Percentiles rank a stretch among this genome's conserved stretches.
phyloP scores from a whole-genome alignment of 805 yeast species.

The Metschnikowia shivogae region DNA sequence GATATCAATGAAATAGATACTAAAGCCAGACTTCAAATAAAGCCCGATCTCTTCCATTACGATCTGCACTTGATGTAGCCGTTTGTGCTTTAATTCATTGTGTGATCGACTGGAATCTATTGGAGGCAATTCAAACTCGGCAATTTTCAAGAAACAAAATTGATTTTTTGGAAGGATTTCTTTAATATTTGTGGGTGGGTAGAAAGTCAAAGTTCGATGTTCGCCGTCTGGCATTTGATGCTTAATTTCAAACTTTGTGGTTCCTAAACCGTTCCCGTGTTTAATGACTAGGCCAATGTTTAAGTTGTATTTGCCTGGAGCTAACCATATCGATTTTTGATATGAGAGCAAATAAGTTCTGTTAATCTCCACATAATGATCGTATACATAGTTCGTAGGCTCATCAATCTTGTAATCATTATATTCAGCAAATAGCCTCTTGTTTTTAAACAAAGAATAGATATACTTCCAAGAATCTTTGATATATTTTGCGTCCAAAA shows the following conservation, averaged over 20 bases:
- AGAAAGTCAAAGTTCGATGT: slow-evolving; percentile 36
- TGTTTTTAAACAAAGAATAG: slow-evolving; percentile 47
- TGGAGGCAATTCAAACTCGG: slow-evolving; percentile 39
- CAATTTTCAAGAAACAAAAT: slow-evolving; percentile 48
- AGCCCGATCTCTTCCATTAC: slow-evolving; percentile 56
- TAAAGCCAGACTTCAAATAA: slow-evolving; percentile 49
- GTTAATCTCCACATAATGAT: slow-evolving; percentile 46
- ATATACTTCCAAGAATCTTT: slow-evolving; percentile 55
- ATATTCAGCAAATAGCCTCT: slow-evolving; percentile 49
- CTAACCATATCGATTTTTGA: slow-evolving; percentile 40
- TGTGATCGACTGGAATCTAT: background rate
- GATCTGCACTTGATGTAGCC: slow-evolving; percentile 36
- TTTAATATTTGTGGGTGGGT: slow-evolving; percentile 54
- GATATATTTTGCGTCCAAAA: slow-evolving; percentile 23
- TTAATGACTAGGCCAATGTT: slow-evolving; percentile 51
- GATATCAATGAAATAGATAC: slow-evolving; percentile 42
- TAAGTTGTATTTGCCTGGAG: slow-evolving; percentile 48
- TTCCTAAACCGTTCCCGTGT: slow-evolving; percentile 54
- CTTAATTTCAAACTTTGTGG: slow-evolving; percentile 49
- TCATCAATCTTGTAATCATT: slow-evolving; percentile 44
- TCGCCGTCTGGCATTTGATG: slow-evolving; percentile 26
- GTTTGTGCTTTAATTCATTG: slow-evolving; percentile 12
- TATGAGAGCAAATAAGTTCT: slow-evolving; percentile 48
- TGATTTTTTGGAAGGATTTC: slow-evolving; percentile 53
- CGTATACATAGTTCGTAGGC: slow-evolving; percentile 41